Conservation (phyloP, 164 flowering plant genomes). For the Magnolia sinica region DNA sequence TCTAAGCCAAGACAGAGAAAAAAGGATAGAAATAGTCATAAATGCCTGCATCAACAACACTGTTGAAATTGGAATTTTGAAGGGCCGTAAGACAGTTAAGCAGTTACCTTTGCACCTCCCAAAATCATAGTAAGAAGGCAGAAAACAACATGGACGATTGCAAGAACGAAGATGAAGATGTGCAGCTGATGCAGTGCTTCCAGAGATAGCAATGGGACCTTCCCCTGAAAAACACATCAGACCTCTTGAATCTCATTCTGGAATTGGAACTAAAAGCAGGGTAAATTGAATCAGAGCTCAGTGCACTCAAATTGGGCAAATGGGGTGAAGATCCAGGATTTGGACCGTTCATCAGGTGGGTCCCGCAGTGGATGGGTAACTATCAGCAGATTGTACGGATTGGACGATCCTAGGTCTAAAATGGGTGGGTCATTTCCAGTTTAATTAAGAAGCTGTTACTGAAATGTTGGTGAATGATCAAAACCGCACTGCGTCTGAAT, state of each 20-base stretch:
- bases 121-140: conserved; percentile 70
- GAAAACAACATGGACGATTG: conserved; percentile 70
- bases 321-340: neutral
- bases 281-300: neutral
- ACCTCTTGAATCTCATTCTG: neutral
- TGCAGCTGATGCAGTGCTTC: conserved; percentile 84
- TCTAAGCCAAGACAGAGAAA: conserved; percentile 36
- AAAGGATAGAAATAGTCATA: neutral
- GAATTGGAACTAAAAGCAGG: neutral
- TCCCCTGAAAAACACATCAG: conserved; percentile 41
- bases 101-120: conserved; percentile 65
- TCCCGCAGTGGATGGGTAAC: too few species aligned
- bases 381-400: neutral
- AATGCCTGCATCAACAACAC: neutral
- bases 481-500: too few species aligned
- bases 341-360: too few species aligned
- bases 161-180: conserved; percentile 84
- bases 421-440: too few species aligned
- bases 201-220: conserved; percentile 63
- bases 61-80: neutral
- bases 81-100: conserved; percentile 12
- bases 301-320: neutral
- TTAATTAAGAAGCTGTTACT: too few species aligned
- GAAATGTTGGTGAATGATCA: too few species aligned
- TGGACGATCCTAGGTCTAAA: neutral